Base-by-base conservation (phyloP, 164 flowering plant genomes). In the Vitis vinifera region DNA sequence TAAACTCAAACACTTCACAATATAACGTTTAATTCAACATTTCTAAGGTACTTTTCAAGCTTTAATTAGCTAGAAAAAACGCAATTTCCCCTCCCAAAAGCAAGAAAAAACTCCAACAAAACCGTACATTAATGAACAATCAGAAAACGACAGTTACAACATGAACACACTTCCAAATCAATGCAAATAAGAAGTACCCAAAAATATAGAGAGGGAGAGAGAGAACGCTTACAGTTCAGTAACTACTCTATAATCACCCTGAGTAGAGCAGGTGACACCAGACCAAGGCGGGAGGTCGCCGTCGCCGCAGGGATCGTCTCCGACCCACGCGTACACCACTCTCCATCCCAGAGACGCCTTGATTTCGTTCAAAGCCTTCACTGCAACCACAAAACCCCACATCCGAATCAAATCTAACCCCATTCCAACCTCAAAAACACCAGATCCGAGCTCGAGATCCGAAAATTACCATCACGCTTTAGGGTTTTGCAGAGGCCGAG, bases 301-400 rank as follows among this genome's bases (percentile, higher is more conserved):
- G 72, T 95, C 99, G 44, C 99, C 99, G 75, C 99, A 95, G 51
- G 99, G 99, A 78, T 95, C 99, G 68, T 95, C 99, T 60, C 98
- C 98, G 63, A 95, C 88, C 99, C 99, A 93, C 3, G 99, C 83
- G 77, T 93, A 95, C 59, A 93, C 94, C 69, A 95, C 97, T 66
- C 98, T 91, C 99, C 98, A 95, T 30, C 99, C 99, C 11, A 95
- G 91, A 17, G 93, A 90, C 14, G 96, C 87, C 84, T 93, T 95
- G 59, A 95, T 95, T 77, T 95, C 98, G 71, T 95, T 93, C 81
- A 91, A 71, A 1, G 97, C 98, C 80, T 91, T 94, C 71, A 88
- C 98, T 92, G 86, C 75, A 63, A 47, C 66, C 66, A 17, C 60
- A 57, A 15, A 9, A 57, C 60, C 60, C 23, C n/a, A 17, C 17